Percentiles rank a stretch among this genome's conserved stretches.
Conservation (phyloP, 2,329 filamentous ascomycete species). For the Madurella fahalii region DNA sequence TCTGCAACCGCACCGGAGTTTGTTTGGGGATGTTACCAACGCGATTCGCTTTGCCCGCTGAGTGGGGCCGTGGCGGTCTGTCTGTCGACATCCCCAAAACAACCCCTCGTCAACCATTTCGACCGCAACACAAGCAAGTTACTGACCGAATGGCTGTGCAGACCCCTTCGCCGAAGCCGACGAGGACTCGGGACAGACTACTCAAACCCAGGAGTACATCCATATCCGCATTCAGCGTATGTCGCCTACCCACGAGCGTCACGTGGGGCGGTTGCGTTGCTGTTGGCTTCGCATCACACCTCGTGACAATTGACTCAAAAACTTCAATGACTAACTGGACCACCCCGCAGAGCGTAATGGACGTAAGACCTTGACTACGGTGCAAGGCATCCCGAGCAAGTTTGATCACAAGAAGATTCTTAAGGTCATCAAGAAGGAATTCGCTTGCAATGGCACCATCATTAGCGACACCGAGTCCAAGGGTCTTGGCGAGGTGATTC, state of each 20-base stretch:
- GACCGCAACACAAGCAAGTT: constrained; percentile 7
- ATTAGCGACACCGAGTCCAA: constrained; percentile 66
- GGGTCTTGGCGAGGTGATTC: constrained; percentile 99
- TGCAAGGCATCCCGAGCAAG: constrained; percentile 97
- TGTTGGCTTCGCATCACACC: background rate
- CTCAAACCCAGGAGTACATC: constrained; percentile 96
- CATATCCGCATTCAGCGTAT: constrained; percentile 99
- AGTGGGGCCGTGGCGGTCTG: background rate
- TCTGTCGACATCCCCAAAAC: background rate
- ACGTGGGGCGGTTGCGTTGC: constrained; percentile 9
- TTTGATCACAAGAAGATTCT: constrained; percentile 99
- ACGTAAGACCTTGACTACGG: constrained; percentile 99
- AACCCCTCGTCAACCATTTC: background rate
- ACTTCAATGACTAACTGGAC: constrained; percentile 2
- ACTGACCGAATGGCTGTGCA: constrained; percentile 39
- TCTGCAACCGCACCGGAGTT: background rate
- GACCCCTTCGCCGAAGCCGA: constrained; percentile 99
- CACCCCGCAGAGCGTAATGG: constrained; percentile 86
- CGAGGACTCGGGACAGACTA: constrained; percentile 95
- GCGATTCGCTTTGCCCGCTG: background rate
- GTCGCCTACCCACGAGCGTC: constrained; percentile 35
- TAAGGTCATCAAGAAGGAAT: constrained; percentile 99
- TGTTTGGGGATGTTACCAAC: background rate
- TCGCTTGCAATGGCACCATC: constrained; percentile 99
- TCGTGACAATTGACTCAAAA: background rate